Conservation (phyloP, 805 yeast genomes). For the Wickerhamomyces chambardii region DNA sequence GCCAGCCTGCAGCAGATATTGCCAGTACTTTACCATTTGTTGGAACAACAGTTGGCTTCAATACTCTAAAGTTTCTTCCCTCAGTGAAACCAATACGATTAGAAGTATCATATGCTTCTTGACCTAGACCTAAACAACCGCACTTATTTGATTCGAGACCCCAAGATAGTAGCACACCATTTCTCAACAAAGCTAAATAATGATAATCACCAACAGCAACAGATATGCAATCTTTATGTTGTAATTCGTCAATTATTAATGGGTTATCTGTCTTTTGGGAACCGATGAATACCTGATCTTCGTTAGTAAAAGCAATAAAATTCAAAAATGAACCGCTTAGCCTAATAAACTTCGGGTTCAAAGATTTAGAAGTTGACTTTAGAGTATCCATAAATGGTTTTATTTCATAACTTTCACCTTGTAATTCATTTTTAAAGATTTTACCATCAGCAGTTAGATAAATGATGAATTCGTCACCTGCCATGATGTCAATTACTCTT, state of each 20-base stretch:
- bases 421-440: slow-evolving; percentile 13
- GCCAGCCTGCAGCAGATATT: slow-evolving; percentile 77
- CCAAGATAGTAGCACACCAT: slow-evolving; percentile 57
- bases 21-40: slow-evolving; percentile 34
- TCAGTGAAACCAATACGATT: slow-evolving; percentile 21
- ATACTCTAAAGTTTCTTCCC: slow-evolving; percentile 21
- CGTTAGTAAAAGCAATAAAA: slow-evolving; percentile 47
- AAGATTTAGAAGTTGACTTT: slow-evolving; percentile 7
- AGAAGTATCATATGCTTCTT: slow-evolving; percentile 12
- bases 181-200: slow-evolving; percentile 45
- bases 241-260: slow-evolving; percentile 28
- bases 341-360: slow-evolving; percentile 31
- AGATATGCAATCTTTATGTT: slow-evolving; percentile 38
- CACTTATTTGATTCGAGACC: slow-evolving; percentile 53
- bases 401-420: slow-evolving; percentile 15
- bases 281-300: slow-evolving; percentile 22
- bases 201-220: slow-evolving; percentile 71
- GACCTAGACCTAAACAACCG: slow-evolving; percentile 69
- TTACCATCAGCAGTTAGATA: slow-evolving; percentile 37
- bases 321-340: slow-evolving; percentile 45
- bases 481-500: slow-evolving; percentile 41
- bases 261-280: not conserved
- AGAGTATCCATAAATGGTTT: slow-evolving; percentile 24
- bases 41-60: slow-evolving; percentile 32
- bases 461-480: slow-evolving; percentile 43